phyloP scores from a whole-genome alignment of 1,139 yeast genomes.

The Debaryomycetaceae sp. region DNA sequence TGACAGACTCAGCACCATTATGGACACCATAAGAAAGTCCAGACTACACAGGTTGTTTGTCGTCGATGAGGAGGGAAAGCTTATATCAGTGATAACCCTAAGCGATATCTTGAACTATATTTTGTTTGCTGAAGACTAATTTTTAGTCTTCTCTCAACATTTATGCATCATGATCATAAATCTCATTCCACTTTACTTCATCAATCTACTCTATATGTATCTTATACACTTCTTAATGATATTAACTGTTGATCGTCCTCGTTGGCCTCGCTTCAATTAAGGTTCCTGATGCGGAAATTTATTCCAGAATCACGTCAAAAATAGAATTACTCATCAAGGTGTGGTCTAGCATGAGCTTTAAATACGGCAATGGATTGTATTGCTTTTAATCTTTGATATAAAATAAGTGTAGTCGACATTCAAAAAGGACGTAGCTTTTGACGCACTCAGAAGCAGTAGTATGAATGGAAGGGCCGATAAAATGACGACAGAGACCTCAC shows the following conservation, averaged over 20 bases:
- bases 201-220: neutral
- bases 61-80: constrained; percentile 74
- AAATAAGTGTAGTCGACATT: too few species aligned
- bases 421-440: too few species aligned
- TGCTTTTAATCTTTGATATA: too few species aligned
- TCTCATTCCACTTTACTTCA: neutral
- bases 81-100: constrained; percentile 82
- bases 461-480: neutral
- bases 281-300: neutral
- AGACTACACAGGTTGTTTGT: constrained; percentile 90
- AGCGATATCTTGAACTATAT: constrained; percentile 89
- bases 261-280: neutral
- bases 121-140: constrained; percentile 58
- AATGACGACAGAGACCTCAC: neutral
- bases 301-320: neutral
- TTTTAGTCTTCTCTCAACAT: neutral
- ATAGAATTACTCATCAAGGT: neutral
- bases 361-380: too few species aligned
- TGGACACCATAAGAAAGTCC: constrained; percentile 91
- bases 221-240: neutral
- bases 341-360: neutral
- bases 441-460: neutral
- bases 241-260: neutral
- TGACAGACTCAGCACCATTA: constrained; percentile 84
- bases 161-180: neutral